A percentile compares a stretch with the other conserved stretches of the same genome.
phyloP scores from a whole-genome alignment of 2,329 filamentous ascomycete genomes.

The Mycogone perniciosa region DNA sequence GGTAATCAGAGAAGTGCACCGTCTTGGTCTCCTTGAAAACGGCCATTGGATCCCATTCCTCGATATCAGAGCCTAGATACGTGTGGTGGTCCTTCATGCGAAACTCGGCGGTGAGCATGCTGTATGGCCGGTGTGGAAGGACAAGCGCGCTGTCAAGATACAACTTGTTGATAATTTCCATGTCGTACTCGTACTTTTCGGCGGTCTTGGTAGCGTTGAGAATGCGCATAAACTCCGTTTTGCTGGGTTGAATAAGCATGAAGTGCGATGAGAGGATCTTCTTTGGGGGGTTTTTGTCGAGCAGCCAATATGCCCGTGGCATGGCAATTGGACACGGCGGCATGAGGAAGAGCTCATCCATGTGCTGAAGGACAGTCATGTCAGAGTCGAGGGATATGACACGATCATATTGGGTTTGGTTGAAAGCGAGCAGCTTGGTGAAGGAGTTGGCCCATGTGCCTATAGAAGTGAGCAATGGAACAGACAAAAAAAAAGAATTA shows the following conservation, averaged over 20 bases:
- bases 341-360: conserved; percentile 67
- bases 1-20: conserved; percentile 17
- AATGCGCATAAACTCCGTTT: conserved; percentile 39
- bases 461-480: conserved; percentile 3
- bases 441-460: conserved; percentile 58
- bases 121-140: conserved; percentile 58
- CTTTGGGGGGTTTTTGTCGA: conserved; percentile 34
- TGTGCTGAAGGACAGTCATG: conserved; percentile 51
- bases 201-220: conserved; percentile 22
- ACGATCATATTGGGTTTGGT: conserved; percentile 51
- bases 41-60: conserved; percentile 50
- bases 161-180: conserved; percentile 60
- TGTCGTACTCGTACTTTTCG: conserved; percentile 46
- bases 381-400: conserved; percentile 55
- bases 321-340: conserved; percentile 57
- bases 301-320: conserved; percentile 66
- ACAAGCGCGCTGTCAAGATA: conserved; percentile 54
- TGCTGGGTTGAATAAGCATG: conserved; percentile 53
- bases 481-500: background rate
- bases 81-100: conserved; percentile 41
- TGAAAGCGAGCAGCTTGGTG: conserved; percentile 64
- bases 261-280: conserved; percentile 52
- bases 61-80: conserved; percentile 36
- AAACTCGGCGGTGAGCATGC: conserved; percentile 57
- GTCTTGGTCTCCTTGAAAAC: conserved; percentile 40